Conservation (phyloP, 192 early-diverging fungal species). For the Chytriomyces hyalinus region DNA sequence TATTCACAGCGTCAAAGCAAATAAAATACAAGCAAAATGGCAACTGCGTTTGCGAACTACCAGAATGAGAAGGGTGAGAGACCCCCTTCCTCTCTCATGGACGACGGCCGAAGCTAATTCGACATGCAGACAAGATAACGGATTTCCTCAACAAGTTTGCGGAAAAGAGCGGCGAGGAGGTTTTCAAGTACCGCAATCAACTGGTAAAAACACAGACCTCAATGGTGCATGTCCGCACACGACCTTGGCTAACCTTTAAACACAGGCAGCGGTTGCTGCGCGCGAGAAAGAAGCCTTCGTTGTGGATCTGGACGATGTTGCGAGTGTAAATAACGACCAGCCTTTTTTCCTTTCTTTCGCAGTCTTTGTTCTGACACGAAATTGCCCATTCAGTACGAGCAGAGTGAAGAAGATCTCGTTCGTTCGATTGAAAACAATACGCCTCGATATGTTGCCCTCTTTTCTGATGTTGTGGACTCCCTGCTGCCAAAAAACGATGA, state of each 20-base stretch:
- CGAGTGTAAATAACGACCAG: constrained; percentile 18
- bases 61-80: constrained; percentile 49
- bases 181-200: constrained; percentile 42
- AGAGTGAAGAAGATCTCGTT: constrained; percentile 40
- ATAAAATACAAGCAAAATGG: background rate
- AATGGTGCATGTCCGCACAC: background rate
- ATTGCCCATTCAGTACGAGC: constrained; percentile 39
- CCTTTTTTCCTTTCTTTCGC: background rate
- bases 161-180: background rate
- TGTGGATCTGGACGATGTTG: constrained; percentile 57
- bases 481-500: constrained; percentile 52
- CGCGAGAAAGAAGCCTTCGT: constrained; percentile 38
- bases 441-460: constrained; percentile 82
- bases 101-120: background rate
- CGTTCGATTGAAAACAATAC: constrained; percentile 81
- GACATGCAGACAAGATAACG: constrained; percentile 41
- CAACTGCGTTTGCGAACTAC: constrained; percentile 47
- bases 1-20: no score
- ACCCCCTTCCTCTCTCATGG: background rate
- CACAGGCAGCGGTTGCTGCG: constrained; percentile 44
- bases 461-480: constrained; percentile 75
- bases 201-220: constrained; percentile 31
- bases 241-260: background rate
- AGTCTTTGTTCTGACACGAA: background rate
- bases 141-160: constrained; percentile 48